Conservation (phyloP, 169 alveolate species). For the Neospora caninum region DNA sequence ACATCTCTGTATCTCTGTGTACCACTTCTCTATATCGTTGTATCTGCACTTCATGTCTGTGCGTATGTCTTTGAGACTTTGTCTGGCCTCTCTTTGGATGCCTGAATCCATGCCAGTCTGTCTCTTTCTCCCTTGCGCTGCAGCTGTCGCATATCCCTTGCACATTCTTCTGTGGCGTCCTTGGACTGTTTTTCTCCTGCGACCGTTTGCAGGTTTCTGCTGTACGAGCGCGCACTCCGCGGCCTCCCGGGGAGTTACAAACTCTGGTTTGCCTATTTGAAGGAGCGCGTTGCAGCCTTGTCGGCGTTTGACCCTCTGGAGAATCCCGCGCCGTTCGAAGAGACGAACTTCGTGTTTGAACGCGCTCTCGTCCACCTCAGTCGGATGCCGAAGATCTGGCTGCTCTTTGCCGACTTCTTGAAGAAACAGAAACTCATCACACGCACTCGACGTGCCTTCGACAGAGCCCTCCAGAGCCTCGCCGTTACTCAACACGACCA, state of each 20-base stretch:
- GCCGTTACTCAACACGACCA: slow-evolving; percentile 67
- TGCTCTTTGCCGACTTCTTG: slow-evolving; percentile 43
- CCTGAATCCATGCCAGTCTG: background rate
- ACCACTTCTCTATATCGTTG: background rate
- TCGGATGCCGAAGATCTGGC: slow-evolving; percentile 70
- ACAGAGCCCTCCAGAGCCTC: slow-evolving; percentile 59
- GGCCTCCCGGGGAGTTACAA: slow-evolving; percentile 68
- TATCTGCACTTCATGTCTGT: background rate
- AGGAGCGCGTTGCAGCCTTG: slow-evolving; percentile 46
- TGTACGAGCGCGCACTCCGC: slow-evolving; percentile 67
- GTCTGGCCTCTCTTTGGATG: background rate
- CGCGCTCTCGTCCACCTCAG: slow-evolving; percentile 56
- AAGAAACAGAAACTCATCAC: slow-evolving; percentile 55
- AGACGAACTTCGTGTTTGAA: slow-evolving; percentile 53
- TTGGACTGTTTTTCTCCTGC: background rate
- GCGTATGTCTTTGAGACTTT: background rate
- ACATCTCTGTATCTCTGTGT: background rate
- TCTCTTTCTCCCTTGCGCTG: background rate
- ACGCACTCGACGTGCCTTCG: slow-evolving; percentile 56
- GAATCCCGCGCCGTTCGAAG: background rate
- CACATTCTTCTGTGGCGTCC: background rate
- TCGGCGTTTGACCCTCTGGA: background rate
- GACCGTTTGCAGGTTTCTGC: slow-evolving; percentile 28
- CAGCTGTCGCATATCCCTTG: background rate
- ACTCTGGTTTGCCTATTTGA: slow-evolving; percentile 63